A percentile compares a stretch with the other conserved stretches of the same genome.
Conservation (phyloP, 208 protist genomes). For the Novymonas esmeraldas region DNA sequence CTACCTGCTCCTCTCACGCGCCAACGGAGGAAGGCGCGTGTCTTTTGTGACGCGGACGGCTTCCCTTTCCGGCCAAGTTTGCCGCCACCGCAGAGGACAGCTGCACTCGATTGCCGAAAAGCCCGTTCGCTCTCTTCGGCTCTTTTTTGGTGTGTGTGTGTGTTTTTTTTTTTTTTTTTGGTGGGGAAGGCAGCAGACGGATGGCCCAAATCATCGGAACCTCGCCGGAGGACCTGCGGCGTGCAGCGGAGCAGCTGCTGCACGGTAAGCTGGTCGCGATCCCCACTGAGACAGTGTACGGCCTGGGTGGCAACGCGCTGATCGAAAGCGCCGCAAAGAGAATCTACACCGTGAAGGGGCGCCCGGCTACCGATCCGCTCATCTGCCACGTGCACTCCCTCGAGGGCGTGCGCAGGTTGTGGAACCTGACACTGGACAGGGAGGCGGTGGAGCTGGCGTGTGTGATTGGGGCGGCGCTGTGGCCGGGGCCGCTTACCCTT, state of each 20-base stretch:
- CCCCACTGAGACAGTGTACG: constrained; percentile 99
- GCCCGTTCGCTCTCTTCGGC: no score
- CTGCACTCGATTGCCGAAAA: no score
- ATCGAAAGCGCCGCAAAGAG: constrained; percentile 73
- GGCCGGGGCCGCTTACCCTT: constrained; percentile 95
- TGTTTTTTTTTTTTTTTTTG: not conserved
- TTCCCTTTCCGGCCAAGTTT: no score
- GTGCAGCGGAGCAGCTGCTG: constrained; percentile 52
- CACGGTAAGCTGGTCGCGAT: constrained; percentile 93
- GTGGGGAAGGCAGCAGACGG: not conserved
- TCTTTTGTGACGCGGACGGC: no score
- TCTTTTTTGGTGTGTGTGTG: no score
- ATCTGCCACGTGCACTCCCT: constrained; percentile 94
- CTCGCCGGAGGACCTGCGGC: constrained; percentile 42
- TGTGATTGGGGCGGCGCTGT: constrained; percentile 70
- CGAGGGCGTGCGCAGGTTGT: constrained; percentile 69
- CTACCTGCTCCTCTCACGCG: no score
- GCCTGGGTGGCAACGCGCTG: constrained; percentile 95
- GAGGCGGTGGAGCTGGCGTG: constrained; percentile 55
- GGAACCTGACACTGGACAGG: constrained; percentile 50
- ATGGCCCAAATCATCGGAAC: constrained; percentile 63
- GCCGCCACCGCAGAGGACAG: no score
- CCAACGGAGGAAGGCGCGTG: no score
- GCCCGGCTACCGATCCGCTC: constrained; percentile 95
- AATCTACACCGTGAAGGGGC: constrained; percentile 97